Evolutionary conservation across 2,329 filamentous ascomycete genomes (phyloP).

Genomic region (Hymenoscyphus linearis): DNA sequence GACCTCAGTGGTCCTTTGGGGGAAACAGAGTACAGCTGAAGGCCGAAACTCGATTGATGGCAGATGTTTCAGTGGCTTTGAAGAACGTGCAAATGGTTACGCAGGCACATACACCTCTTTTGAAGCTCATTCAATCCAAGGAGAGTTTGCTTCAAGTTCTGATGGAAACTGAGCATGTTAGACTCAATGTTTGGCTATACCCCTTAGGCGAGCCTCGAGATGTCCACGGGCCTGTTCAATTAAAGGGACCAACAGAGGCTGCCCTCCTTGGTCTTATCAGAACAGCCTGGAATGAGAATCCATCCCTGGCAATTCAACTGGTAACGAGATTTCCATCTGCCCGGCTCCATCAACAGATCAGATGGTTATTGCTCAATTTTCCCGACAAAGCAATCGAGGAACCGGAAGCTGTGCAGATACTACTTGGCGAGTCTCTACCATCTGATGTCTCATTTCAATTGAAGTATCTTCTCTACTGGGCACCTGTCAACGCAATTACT

Average conservation of each 20-base stretch:
- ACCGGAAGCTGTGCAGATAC: conserved; percentile 74
- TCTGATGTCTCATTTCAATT: conserved; percentile 77
- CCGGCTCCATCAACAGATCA: conserved; percentile 68
- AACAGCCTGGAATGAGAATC: conserved; percentile 82
- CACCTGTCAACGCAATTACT: conserved; percentile 84
- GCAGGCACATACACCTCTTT: conserved; percentile 32
- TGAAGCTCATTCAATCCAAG: conserved; percentile 67
- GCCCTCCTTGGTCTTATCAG: conserved; percentile 54
- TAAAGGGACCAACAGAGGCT: conserved; percentile 39
- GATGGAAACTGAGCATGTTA: conserved; percentile 76
- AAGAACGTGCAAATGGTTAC: conserved; percentile 59
- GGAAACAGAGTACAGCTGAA: conserved; percentile 91
- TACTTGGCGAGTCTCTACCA: conserved; percentile 73
- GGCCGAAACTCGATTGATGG: conserved; percentile 78
- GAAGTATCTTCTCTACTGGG: conserved; percentile 93
- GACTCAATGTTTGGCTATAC: conserved; percentile 84
- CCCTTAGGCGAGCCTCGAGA: conserved; percentile 65
- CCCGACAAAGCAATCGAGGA: conserved; percentile 78
- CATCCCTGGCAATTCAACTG: conserved; percentile 83
- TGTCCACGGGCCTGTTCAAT: conserved; percentile 27
- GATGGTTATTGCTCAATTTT: conserved; percentile 73
- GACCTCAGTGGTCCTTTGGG: conserved; percentile 90
- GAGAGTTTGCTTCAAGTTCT: conserved; percentile 78
- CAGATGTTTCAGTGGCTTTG: conserved; percentile 66
- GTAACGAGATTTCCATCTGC: conserved; percentile 71